A percentile compares a stretch with the other conserved stretches of the same genome.
Evolutionary conservation across 768 basidiomycete species (phyloP).

Genomic region (Amanita rubescens): DNA sequence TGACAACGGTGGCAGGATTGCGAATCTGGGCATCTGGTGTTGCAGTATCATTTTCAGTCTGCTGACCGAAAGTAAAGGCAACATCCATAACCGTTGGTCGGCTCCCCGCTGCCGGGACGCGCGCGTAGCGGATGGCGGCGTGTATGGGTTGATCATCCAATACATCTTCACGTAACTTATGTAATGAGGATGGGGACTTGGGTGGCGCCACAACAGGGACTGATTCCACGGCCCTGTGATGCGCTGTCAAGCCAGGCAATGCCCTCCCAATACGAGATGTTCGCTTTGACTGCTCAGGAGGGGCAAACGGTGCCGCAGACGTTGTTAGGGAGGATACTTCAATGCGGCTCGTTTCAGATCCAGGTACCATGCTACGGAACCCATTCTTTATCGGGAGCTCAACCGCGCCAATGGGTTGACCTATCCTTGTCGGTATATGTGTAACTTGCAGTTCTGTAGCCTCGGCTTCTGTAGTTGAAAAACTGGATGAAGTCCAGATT

Average conservation of each 20-base stretch:
- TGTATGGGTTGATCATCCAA: conserved; percentile 13
- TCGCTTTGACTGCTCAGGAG: not conserved
- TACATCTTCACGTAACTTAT: conserved; percentile 15
- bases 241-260: conserved; percentile 31
- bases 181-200: not conserved
- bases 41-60: not conserved
- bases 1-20: conserved; percentile 1
- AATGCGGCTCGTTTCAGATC: no score
- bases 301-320: not conserved
- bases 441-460: not conserved
- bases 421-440: not conserved
- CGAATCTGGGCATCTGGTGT: not conserved
- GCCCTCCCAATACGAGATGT: conserved; percentile 22
- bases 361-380: no score
- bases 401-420: not conserved
- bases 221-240: conserved; percentile 3
- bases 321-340: not conserved
- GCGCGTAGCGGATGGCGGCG: conserved; percentile 36
- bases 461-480: not conserved
- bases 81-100: conserved; percentile 76
- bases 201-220: not conserved
- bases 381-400: not conserved
- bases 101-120: conserved; percentile 63
- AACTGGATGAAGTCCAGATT: not conserved
- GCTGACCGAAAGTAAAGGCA: conserved; percentile 49